Percentiles rank a stretch among this genome's conserved stretches.
phyloP scores from a whole-genome alignment of 441 rosid species.

The Erodium texanum region DNA sequence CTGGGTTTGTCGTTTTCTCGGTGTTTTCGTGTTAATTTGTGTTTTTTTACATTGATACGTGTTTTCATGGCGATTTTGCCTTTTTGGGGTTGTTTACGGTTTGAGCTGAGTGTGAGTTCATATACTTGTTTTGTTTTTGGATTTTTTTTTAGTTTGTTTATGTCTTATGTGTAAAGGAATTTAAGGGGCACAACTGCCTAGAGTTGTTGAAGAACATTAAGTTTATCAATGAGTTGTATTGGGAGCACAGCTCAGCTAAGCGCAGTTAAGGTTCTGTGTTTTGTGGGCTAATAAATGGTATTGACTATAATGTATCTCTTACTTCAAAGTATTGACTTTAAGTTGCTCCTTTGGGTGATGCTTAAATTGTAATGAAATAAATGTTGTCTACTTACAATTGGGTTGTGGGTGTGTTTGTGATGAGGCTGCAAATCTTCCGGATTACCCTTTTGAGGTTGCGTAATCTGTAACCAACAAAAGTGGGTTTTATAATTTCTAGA shows the following conservation, averaged over 20 bases:
- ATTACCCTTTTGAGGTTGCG: background rate
- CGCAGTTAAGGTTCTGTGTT: background rate
- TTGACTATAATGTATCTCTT: too few relatives aligned
- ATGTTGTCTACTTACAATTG: background rate
- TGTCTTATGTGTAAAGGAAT: background rate
- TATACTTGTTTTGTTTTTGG: background rate
- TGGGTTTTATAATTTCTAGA: background rate
- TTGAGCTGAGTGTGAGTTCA: background rate
- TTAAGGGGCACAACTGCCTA: background rate
- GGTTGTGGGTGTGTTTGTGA: background rate
- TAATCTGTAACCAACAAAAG: background rate
- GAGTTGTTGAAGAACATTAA: background rate
- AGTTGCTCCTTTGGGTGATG: background rate
- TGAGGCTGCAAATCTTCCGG: background rate
- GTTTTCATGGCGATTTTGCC: background rate
- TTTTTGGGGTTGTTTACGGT: background rate
- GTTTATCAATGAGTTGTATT: background rate
- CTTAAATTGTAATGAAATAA: background rate
- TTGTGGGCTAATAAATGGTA: background rate
- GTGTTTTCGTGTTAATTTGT: background rate
- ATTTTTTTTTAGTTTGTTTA: background rate
- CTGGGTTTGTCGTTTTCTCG: background rate
- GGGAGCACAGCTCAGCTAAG: background rate
- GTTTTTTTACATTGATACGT: background rate
- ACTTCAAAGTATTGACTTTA: background rate